A percentile compares a stretch with the other conserved stretches of the same genome.
Evolutionary conservation across 2,329 filamentous ascomycete species (phyloP).

Genomic region (Hypoxylon sp.): DNA sequence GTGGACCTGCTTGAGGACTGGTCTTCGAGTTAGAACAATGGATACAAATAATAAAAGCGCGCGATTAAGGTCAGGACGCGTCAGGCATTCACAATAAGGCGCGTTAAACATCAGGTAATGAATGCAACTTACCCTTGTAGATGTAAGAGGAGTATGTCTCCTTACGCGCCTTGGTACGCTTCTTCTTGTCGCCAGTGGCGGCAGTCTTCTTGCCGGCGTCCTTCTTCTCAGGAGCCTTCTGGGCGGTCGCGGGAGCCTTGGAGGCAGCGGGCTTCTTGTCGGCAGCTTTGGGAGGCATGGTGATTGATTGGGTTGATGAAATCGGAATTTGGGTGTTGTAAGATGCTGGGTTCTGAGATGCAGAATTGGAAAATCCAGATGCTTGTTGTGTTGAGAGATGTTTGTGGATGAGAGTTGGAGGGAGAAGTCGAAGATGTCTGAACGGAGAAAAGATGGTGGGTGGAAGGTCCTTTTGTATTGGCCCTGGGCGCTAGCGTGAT

Average conservation of each 20-base stretch:
- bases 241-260: constrained; percentile 88
- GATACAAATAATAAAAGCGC: background rate
- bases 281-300: constrained; percentile 98
- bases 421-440: constrained; percentile 61
- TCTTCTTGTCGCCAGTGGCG: constrained; percentile 98
- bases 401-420: constrained; percentile 55
- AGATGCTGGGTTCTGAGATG: constrained; percentile 34
- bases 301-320: constrained; percentile 55
- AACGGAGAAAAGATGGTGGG: constrained; percentile 62
- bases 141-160: constrained; percentile 99
- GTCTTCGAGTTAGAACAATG: constrained; percentile 51
- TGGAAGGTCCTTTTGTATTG: constrained; percentile 75
- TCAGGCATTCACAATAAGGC: constrained; percentile 18
- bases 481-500: constrained; percentile 66
- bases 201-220: constrained; percentile 99
- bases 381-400: constrained; percentile 50
- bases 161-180: constrained; percentile 99
- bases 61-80: constrained; percentile 17
- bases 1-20: constrained; percentile 99
- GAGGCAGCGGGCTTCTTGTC: constrained; percentile 99
- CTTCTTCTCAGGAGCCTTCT: constrained; percentile 91
- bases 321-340: constrained; percentile 27
- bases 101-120: constrained; percentile 20
- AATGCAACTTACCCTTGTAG: constrained; percentile 87
- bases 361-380: constrained; percentile 49